A percentile compares a stretch with the other conserved stretches of the same genome.
phyloP scores from a whole-genome alignment of 345 rosid genomes.

The Cardamine chenopodiifolia region DNA sequence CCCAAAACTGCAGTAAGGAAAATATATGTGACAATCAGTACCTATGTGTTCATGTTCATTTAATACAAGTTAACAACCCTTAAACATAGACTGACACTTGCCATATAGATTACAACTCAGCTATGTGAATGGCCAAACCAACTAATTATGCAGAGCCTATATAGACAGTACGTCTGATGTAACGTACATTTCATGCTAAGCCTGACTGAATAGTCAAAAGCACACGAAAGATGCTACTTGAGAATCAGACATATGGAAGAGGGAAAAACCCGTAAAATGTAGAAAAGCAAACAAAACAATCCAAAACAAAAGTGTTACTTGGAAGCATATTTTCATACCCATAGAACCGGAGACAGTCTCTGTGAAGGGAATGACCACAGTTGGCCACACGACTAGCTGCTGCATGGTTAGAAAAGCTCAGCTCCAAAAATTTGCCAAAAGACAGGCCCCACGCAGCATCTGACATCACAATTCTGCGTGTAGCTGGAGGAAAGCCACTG shows the following conservation, averaged over 20 bases:
- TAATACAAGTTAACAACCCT: conserved; percentile 21
- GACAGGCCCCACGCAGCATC: conserved; percentile 99
- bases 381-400: conserved; percentile 99
- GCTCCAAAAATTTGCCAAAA: conserved; percentile 94
- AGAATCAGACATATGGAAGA: conserved; percentile 23
- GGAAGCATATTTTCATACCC: conserved; percentile 58
- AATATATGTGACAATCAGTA: conserved; percentile 37
- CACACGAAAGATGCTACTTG: conserved; percentile 23
- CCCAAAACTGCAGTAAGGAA: conserved; percentile 68
- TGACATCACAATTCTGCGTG: conserved; percentile 92
- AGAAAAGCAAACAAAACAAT: conserved; percentile 13
- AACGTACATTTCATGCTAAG: neutral
- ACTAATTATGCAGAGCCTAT: conserved; percentile 5
- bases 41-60: conserved; percentile 4
- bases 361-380: conserved; percentile 97
- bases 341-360: conserved; percentile 98
- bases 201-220: conserved; percentile 9
- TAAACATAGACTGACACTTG: conserved; percentile 23
- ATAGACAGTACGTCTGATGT: conserved; percentile 9
- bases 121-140: conserved; percentile 12
- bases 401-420: conserved; percentile 98
- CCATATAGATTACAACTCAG: conserved; percentile 1
- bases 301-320: neutral
- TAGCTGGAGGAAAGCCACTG: conserved; percentile 89
- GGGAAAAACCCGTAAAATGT: neutral